These are phyloP conservation scores for Penicillium frequentans DNA, from an alignment of 2,329 filamentous ascomycete genomes.

Conservation along the genomic window DNA sequence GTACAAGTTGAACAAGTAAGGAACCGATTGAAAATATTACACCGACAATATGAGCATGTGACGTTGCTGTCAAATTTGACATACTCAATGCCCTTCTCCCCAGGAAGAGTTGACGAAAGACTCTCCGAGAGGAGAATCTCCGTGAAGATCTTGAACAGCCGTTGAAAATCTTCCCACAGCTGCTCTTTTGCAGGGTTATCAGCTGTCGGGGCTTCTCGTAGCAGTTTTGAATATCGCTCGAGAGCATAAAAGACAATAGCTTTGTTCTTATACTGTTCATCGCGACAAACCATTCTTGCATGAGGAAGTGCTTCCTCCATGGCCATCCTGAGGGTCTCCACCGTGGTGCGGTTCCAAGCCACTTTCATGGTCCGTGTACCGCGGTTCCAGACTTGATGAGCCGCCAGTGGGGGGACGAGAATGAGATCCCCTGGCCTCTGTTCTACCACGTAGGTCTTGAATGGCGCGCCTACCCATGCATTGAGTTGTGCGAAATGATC, in stretches of 20 bases:
- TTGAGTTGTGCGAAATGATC: constrained; percentile 95
- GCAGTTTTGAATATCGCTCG: constrained; percentile 67
- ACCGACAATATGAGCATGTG: constrained; percentile 91
- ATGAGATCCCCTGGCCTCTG: constrained; percentile 91
- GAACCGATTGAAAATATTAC: constrained; percentile 97
- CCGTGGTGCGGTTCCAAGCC: constrained; percentile 94
- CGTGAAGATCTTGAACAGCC: constrained; percentile 75
- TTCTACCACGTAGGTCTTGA: constrained; percentile 89
- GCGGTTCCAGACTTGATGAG: constrained; percentile 97
- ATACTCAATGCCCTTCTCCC: constrained; percentile 71
- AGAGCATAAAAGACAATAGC: constrained; percentile 89
- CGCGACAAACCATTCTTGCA: constrained; percentile 86
- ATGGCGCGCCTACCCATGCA: constrained; percentile 92
- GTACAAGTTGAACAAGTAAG: constrained; percentile 87
- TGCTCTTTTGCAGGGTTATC: constrained; percentile 61
- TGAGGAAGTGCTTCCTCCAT: constrained; percentile 84
- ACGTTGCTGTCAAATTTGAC: constrained; percentile 85
- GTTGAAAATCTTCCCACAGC: constrained; percentile 78
- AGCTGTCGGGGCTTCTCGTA: constrained; percentile 55
- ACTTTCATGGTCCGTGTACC: constrained; percentile 96
- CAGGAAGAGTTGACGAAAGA: constrained; percentile 61
- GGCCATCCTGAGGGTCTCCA: constrained; percentile 84
- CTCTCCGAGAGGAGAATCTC: constrained; percentile 81
- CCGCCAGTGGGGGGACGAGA: constrained; percentile 85
- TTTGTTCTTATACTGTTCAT: constrained; percentile 99